Percentiles rank a stretch among this genome's conserved stretches.
Evolutionary conservation across 2,329 filamentous ascomycete species (phyloP).

Genomic region (Calonectria montana): DNA sequence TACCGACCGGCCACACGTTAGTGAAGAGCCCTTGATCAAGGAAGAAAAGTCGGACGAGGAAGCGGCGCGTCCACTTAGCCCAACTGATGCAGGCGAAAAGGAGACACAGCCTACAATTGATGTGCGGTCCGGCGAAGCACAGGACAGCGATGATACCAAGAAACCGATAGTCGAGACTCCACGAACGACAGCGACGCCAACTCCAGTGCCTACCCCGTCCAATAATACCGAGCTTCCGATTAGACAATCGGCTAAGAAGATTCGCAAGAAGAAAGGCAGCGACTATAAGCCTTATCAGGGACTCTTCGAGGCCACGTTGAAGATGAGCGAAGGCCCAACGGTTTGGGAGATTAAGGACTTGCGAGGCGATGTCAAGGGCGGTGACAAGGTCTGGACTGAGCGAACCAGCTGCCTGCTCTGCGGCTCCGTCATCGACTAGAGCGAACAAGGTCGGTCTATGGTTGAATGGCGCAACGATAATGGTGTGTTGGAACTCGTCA

Average conservation of each 20-base stretch:
- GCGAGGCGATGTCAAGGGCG: slow-evolving; percentile 58
- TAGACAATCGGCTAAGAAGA: slow-evolving; percentile 48
- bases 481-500: background rate
- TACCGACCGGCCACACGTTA: slow-evolving; percentile 60
- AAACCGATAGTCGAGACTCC: slow-evolving; percentile 47
- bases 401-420: slow-evolving; percentile 63
- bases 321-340: slow-evolving; percentile 60
- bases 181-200: slow-evolving; percentile 46
- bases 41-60: slow-evolving; percentile 50
- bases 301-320: slow-evolving; percentile 62
- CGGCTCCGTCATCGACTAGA: slow-evolving; percentile 57
- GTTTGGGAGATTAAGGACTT: slow-evolving; percentile 65
- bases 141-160: slow-evolving; percentile 52
- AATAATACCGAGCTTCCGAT: slow-evolving; percentile 35
- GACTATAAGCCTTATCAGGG: slow-evolving; percentile 61
- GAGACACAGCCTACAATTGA: slow-evolving; percentile 65
- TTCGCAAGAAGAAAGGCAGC: slow-evolving; percentile 52
- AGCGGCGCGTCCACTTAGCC: slow-evolving; percentile 59
- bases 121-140: slow-evolving; percentile 60
- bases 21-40: slow-evolving; percentile 52
- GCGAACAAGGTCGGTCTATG: background rate
- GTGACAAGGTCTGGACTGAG: slow-evolving; percentile 66
- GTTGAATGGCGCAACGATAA: background rate
- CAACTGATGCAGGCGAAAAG: slow-evolving; percentile 62
- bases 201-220: slow-evolving; percentile 44